Evolutionary conservation across 805 yeast genomes (phyloP).

Genomic region (Myxozyma neglecta): DNA sequence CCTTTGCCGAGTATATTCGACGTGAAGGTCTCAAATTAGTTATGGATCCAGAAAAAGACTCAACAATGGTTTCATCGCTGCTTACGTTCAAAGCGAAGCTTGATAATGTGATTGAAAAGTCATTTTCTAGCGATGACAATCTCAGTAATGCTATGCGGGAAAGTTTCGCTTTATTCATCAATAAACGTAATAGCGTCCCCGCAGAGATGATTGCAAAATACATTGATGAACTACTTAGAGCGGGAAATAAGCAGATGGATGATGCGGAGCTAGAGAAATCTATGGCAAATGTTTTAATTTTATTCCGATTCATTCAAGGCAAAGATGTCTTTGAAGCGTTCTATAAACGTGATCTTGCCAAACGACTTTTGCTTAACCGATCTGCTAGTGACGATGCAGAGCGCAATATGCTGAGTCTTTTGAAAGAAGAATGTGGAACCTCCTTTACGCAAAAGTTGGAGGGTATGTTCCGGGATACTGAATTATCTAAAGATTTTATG

Average conservation of each 20-base stretch:
- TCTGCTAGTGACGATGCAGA: conserved; percentile 61
- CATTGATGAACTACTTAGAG: conserved; percentile 36
- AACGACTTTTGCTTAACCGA: conserved; percentile 60
- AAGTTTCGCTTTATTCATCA: conserved; percentile 31
- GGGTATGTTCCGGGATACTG: conserved; percentile 83
- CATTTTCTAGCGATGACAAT: conserved; percentile 22
- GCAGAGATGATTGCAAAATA: conserved; percentile 39
- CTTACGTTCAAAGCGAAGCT: conserved; percentile 23
- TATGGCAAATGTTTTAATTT: conserved; percentile 56
- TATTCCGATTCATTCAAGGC: conserved; percentile 70
- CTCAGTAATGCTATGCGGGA: conserved; percentile 29
- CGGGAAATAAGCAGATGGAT: conserved; percentile 39
- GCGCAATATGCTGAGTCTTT: conserved; percentile 60
- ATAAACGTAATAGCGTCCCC: conserved; percentile 31
- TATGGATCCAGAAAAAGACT: conserved; percentile 24
- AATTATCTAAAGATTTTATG: conserved; percentile 53
- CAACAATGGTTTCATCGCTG: conserved; percentile 28
- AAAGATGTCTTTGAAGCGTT: conserved; percentile 84
- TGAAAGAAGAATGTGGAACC: conserved; percentile 76
- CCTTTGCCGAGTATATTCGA: conserved; percentile 24
- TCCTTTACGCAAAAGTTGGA: conserved; percentile 76
- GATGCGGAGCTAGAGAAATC: conserved; percentile 49
- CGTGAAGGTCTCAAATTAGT: conserved; percentile 25
- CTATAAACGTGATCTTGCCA: conserved; percentile 83
- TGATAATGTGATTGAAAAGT: conserved; percentile 10